Evolutionary conservation across 2,329 filamentous ascomycete species (phyloP).

Genomic region (Annulohypoxylon truncatum): DNA sequence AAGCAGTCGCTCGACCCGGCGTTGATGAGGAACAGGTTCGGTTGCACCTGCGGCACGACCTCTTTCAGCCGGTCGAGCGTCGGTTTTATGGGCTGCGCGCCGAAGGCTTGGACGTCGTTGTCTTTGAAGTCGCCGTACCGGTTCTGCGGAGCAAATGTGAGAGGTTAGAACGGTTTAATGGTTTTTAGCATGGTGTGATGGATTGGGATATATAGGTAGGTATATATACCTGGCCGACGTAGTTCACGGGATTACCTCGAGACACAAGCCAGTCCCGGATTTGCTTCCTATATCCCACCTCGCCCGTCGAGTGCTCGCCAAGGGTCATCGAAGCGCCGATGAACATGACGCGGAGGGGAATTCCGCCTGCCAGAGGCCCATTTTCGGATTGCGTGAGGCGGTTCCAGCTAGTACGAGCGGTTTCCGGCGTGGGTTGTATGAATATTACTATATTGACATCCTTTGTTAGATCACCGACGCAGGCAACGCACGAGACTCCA

Average conservation of each 20-base stretch:
- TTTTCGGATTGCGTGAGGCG: slow-evolving; percentile 37
- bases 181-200: neutral
- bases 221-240: slow-evolving; percentile 43
- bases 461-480: slow-evolving; percentile 8
- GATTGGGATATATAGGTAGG: too few relatives aligned
- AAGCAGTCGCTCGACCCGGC: slow-evolving; percentile 49
- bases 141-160: slow-evolving; percentile 36
- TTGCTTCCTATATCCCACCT: slow-evolving; percentile 46
- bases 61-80: slow-evolving; percentile 42
- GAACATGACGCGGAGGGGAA: slow-evolving; percentile 47
- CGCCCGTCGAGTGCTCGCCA: slow-evolving; percentile 47
- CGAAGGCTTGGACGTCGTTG: slow-evolving; percentile 48
- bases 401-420: slow-evolving; percentile 44
- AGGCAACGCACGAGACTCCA: neutral
- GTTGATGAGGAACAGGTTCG: slow-evolving; percentile 47
- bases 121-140: slow-evolving; percentile 47
- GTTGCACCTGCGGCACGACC: slow-evolving; percentile 44
- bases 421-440: slow-evolving; percentile 41
- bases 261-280: slow-evolving; percentile 45
- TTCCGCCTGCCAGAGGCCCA: slow-evolving; percentile 42
- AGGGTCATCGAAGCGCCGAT: slow-evolving; percentile 48
- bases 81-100: slow-evolving; percentile 45
- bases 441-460: slow-evolving; percentile 24
- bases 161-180: slow-evolving; percentile 25
- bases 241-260: slow-evolving; percentile 46